These are phyloP conservation scores for Lasiodiplodia sp. DNA, from an alignment of 2,329 filamentous ascomycete genomes.

Conservation along the genomic window DNA sequence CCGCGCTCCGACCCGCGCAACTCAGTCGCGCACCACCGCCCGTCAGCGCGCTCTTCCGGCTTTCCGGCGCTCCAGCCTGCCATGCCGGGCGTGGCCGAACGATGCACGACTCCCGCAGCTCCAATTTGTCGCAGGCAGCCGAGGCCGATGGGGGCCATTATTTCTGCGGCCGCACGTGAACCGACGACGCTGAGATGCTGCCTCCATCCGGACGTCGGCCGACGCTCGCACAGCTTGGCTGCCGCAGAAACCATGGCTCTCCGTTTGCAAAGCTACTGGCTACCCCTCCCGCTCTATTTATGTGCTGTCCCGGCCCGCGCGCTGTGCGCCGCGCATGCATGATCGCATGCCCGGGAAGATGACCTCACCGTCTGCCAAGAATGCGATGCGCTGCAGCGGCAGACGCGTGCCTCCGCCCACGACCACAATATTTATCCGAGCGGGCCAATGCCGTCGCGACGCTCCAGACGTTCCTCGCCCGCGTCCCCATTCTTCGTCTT, in stretches of 20 bases:
- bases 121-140: slow-evolving; percentile 22
- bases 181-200: slow-evolving; percentile 7
- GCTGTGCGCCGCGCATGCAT: slow-evolving; percentile 10
- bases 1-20: slow-evolving; percentile 6
- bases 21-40: neutral
- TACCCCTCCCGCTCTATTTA: slow-evolving; percentile 24
- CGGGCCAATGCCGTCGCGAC: slow-evolving; percentile 10
- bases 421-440: slow-evolving; percentile 24
- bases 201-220: slow-evolving; percentile 13
- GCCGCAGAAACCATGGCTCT: slow-evolving; percentile 15
- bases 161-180: slow-evolving; percentile 26
- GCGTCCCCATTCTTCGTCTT: slow-evolving; percentile 15
- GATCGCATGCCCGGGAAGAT: neutral
- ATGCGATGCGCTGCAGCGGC: slow-evolving; percentile 13
- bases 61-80: slow-evolving; percentile 17
- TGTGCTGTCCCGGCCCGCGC: slow-evolving; percentile 14
- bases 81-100: slow-evolving; percentile 24
- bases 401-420: slow-evolving; percentile 6
- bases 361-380: slow-evolving; percentile 25
- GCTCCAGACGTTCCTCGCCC: neutral
- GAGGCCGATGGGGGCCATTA: slow-evolving; percentile 16
- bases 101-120: slow-evolving; percentile 11
- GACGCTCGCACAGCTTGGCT: slow-evolving; percentile 8
- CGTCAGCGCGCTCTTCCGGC: slow-evolving; percentile 26
- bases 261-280: slow-evolving; percentile 1